These are phyloP conservation scores for Thuja plicata DNA, from an alignment of 83 land plant species.

Conservation along the genomic window DNA sequence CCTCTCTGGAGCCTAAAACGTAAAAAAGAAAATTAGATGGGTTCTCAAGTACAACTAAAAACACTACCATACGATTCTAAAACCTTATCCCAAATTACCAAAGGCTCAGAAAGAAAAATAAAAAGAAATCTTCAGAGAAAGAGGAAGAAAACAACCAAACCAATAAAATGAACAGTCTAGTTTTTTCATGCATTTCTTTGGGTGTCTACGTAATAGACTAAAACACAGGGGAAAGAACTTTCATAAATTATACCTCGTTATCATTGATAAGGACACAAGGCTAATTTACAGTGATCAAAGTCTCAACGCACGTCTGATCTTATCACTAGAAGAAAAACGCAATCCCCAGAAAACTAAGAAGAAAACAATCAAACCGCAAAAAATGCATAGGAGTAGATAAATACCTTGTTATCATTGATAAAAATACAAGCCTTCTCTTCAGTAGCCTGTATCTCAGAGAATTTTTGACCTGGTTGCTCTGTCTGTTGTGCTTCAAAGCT, in stretches of 20 bases:
- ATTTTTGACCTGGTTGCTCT: neutral
- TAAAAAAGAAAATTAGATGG: neutral
- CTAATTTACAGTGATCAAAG: too few species aligned
- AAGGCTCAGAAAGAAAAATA: neutral
- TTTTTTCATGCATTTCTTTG: too few species aligned
- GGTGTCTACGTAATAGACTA: too few species aligned
- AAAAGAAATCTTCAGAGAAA: neutral
- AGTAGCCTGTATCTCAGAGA: neutral
- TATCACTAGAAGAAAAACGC: neutral
- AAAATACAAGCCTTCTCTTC: constrained; percentile 1
- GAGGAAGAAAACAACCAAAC: neutral
- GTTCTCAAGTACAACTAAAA: neutral
- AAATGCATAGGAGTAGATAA: neutral
- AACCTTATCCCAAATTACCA: neutral
- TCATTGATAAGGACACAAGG: too few species aligned
- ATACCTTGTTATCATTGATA: constrained; percentile 8
- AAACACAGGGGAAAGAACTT: too few species aligned
- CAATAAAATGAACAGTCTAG: neutral
- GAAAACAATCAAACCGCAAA: neutral
- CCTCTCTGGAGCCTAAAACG: neutral
- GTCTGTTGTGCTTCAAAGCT: neutral
- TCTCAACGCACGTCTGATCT: too few species aligned
- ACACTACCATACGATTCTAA: neutral
- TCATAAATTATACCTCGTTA: too few species aligned
- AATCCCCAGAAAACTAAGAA: neutral